Evolutionary conservation across 768 basidiomycete genomes (phyloP).

Genomic region (Macrolepiota dolichaula): DNA sequence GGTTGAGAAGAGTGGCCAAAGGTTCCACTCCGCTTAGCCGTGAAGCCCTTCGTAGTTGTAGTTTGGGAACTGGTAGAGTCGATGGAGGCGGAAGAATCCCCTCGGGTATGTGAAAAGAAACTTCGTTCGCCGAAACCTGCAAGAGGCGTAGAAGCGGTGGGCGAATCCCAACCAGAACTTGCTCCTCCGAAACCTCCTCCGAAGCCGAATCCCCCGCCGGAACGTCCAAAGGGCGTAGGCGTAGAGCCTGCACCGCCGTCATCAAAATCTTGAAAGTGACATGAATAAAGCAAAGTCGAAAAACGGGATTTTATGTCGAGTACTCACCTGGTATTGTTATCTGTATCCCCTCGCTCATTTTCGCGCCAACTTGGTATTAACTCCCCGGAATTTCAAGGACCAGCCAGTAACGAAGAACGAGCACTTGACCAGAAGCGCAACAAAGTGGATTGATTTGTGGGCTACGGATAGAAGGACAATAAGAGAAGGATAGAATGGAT

Average conservation of each 20-base stretch:
- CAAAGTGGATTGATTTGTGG: not conserved
- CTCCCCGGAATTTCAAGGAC: constrained; percentile 13
- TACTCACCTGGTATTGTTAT: constrained; percentile 62
- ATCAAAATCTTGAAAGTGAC: constrained; percentile 59
- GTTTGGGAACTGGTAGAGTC: constrained; percentile 66
- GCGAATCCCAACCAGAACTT: constrained; percentile 62
- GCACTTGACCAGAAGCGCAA: constrained; percentile 11
- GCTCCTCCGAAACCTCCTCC: constrained; percentile 31
- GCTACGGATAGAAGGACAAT: not conserved
- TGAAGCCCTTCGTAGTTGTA: constrained; percentile 44
- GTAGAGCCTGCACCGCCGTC: constrained; percentile 64
- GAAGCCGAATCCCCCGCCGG: constrained; percentile 39
- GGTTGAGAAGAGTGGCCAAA: constrained; percentile 73
- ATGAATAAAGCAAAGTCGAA: constrained; percentile 5
- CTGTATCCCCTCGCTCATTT: constrained; percentile 50
- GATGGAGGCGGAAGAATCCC: constrained; percentile 77
- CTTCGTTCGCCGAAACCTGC: constrained; percentile 49
- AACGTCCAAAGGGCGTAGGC: constrained; percentile 70
- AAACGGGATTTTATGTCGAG: not conserved
- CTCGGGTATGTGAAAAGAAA: constrained; percentile 71
- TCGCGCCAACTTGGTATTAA: constrained; percentile 9
- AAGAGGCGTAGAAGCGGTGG: constrained; percentile 54
- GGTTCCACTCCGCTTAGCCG: constrained; percentile 44
- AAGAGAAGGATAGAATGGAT: not conserved
- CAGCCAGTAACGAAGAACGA: constrained; percentile 15